Evolutionary conservation across 352 stramenopile genomes (phyloP).

Genomic region (Poterioochromonas sp.): DNA sequence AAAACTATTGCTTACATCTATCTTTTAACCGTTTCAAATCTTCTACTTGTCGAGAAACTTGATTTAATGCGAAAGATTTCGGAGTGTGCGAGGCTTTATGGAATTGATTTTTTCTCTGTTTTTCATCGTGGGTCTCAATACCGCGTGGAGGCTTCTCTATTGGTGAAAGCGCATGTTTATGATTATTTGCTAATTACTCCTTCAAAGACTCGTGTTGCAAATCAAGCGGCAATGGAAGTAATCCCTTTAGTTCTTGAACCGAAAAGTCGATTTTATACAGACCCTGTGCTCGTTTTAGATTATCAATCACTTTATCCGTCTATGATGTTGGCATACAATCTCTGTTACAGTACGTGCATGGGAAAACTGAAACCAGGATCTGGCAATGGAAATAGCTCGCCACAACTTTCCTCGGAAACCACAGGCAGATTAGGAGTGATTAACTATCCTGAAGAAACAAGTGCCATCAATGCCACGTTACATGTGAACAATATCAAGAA

Average conservation of each 20-base stretch:
- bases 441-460: slow-evolving; percentile 36
- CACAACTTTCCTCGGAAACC: no score
- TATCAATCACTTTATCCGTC: slow-evolving; percentile 99
- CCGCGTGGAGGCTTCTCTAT: slow-evolving; percentile 79
- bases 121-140: slow-evolving; percentile 81
- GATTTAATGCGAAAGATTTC: slow-evolving; percentile 69
- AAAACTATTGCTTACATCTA: slow-evolving; percentile 56
- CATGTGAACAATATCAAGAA: slow-evolving; percentile 10
- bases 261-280: slow-evolving; percentile 83
- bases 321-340: slow-evolving; percentile 97
- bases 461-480: not conserved
- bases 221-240: slow-evolving; percentile 75
- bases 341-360: slow-evolving; percentile 73
- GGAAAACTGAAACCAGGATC: not conserved
- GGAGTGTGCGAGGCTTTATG: slow-evolving; percentile 82
- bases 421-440: slow-evolving; percentile 38
- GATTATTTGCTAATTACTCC: slow-evolving; percentile 64
- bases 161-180: slow-evolving; percentile 71
- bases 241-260: slow-evolving; percentile 90
- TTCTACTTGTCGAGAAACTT: slow-evolving; percentile 66
- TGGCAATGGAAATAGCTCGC: slow-evolving; percentile 33
- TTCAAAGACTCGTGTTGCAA: slow-evolving; percentile 53
- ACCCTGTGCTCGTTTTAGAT: slow-evolving; percentile 95
- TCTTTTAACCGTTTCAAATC: slow-evolving; percentile 51
- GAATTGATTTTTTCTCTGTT: slow-evolving; percentile 84